phyloP scores from a whole-genome alignment of 768 basidiomycete species.

The Mycena galopus region DNA sequence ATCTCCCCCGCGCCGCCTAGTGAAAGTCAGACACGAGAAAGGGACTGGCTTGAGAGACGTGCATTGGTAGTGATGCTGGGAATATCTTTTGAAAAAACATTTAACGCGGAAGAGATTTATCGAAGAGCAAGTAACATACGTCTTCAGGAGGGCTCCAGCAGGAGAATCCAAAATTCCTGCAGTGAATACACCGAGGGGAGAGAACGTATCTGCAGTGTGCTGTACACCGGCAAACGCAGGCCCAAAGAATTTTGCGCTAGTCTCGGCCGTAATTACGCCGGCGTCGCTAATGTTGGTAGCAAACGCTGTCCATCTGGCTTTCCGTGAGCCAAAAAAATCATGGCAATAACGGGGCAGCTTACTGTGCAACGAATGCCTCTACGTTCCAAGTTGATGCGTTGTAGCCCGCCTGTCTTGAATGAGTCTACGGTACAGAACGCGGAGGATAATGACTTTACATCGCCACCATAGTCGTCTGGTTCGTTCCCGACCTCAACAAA shows the following conservation, averaged over 20 bases:
- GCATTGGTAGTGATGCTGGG: slow-evolving; percentile 61
- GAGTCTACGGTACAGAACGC: slow-evolving; percentile 1
- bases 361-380: slow-evolving; percentile 47
- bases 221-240: slow-evolving; percentile 49
- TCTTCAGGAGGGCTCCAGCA: slow-evolving; percentile 52
- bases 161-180: slow-evolving; percentile 55
- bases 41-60: slow-evolving; percentile 33
- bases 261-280: slow-evolving; percentile 12
- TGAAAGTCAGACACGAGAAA: background rate
- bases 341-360: slow-evolving; percentile 11
- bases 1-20: slow-evolving; percentile 52
- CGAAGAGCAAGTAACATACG: slow-evolving; percentile 44
- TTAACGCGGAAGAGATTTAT: background rate
- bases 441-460: background rate
- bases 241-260: slow-evolving; percentile 36
- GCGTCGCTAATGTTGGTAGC: slow-evolving; percentile 45
- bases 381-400: slow-evolving; percentile 44
- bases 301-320: slow-evolving; percentile 51
- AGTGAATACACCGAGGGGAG: slow-evolving; percentile 55
- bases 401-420: slow-evolving; percentile 44
- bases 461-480: slow-evolving; percentile 50
- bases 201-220: slow-evolving; percentile 48
- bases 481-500: slow-evolving; percentile 58
- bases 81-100: slow-evolving; percentile 47
- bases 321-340: background rate